These are phyloP conservation scores for Truncatella angustata DNA, from an alignment of 2,329 filamentous ascomycete species.

Conservation along the genomic window DNA sequence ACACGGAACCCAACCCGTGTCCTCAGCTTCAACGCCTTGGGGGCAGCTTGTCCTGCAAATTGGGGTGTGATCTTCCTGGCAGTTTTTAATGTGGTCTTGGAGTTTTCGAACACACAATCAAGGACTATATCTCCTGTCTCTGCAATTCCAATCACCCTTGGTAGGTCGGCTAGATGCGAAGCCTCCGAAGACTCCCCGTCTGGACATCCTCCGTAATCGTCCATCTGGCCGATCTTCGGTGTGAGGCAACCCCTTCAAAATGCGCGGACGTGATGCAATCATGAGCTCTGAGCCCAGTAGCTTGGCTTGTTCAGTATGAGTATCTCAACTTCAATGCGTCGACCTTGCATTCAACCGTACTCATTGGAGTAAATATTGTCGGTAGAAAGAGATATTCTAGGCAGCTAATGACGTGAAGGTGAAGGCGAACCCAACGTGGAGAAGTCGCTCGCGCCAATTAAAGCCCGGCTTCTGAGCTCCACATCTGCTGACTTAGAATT, in stretches of 20 bases:
- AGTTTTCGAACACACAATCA: constrained; percentile 63
- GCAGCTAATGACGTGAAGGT: neutral
- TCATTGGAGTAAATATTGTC: neutral
- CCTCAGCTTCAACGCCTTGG: constrained; percentile 33
- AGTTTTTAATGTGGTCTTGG: constrained; percentile 45
- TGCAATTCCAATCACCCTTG: constrained; percentile 49
- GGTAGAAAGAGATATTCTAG: neutral
- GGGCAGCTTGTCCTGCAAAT: constrained; percentile 21
- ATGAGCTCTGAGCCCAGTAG: constrained; percentile 25
- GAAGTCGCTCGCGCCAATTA: neutral
- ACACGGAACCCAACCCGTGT: constrained; percentile 57
- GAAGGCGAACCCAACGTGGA: neutral
- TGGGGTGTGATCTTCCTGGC: constrained; percentile 38
- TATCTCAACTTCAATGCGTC: too few relatives aligned
- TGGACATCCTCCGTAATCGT: constrained; percentile 19
- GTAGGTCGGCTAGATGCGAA: constrained; percentile 17
- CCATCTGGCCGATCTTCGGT: constrained; percentile 33
- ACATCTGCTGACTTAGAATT: neutral
- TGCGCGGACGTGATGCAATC: constrained; percentile 22
- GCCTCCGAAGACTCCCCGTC: constrained; percentile 18
- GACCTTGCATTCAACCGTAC: neutral
- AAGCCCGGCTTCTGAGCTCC: neutral
- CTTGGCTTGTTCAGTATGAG: too few relatives aligned
- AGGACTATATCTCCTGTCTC: constrained; percentile 63
- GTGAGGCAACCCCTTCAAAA: constrained; percentile 32